phyloP scores from a whole-genome alignment of 2,329 filamentous ascomycete genomes.

The Aureobasidium musti region DNA sequence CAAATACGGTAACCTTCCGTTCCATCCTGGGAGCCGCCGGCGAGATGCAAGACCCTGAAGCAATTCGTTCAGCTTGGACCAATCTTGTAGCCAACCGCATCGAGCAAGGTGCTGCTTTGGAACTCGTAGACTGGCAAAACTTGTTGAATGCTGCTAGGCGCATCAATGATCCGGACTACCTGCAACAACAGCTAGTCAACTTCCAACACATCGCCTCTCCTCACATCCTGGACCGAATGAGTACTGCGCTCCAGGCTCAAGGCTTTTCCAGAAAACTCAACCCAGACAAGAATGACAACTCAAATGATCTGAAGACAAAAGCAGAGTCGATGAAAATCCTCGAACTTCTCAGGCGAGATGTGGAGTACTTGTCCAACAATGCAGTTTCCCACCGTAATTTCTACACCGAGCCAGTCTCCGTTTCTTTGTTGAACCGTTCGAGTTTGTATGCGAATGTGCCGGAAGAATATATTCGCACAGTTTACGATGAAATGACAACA shows the following conservation, averaged over 20 bases:
- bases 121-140: conserved; percentile 35
- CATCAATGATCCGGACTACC: conserved; percentile 33
- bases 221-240: conserved; percentile 17
- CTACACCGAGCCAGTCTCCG: conserved; percentile 41
- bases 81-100: conserved; percentile 36
- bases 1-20: conserved; percentile 41
- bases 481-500: conserved; percentile 51
- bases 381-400: conserved; percentile 41
- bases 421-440: conserved; percentile 38
- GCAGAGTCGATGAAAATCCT: background rate
- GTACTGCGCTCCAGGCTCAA: background rate
- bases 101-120: conserved; percentile 13
- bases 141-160: conserved; percentile 36
- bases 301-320: background rate
- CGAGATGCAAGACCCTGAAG: conserved; percentile 36
- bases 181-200: conserved; percentile 31
- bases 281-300: background rate
- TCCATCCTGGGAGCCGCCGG: conserved; percentile 43
- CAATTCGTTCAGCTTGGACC: conserved; percentile 39
- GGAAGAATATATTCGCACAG: conserved; percentile 39
- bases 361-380: conserved; percentile 4
- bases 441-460: conserved; percentile 27
- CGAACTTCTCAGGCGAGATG: background rate
- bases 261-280: background rate
- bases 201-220: conserved; percentile 5